Base-by-base conservation (phyloP, 805 yeast species). In the Candida dajiaensis region DNA sequence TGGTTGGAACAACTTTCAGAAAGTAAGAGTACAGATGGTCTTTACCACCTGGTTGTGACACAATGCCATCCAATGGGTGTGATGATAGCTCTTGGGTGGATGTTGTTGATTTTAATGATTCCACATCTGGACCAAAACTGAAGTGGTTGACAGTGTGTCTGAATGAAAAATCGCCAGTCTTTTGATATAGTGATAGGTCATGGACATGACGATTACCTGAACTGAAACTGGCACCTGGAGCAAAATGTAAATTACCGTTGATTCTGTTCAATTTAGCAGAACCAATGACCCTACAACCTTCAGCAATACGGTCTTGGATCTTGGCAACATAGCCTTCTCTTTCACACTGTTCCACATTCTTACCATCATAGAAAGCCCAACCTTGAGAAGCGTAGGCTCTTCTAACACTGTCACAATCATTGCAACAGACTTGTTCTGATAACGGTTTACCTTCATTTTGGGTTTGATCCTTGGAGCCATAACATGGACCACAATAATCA, bases 301-400 rank as follows among this genome's bases (percentile, higher is more conserved):
- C 96, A 47, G 72, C 61, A 44, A 87, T 68, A 56, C 83, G 74
- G 15, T 72, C 75, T 43, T 70, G 73, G 44, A 90, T 65, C 38
- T 68, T 71, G n/a, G 70, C 59, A 23, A 88, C 95, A 63, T 87
- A 89, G 7, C 96, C 94, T 64, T 89, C 96, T 13, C 70, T 71
- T 62, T 88, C 96, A 74, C 99, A 92, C 67, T 92, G 98, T 51
- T 81, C 88, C 49, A 94, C 80, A 49, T 86, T 81, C 46, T 76
- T 71, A 48, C 98, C 98, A 63, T 92, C 98, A 57, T 70, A 85
- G 66, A 94, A 92, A 3, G 85, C 90, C 98, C 98, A 94, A 31
- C 79, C 82, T 16, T 70, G 74, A 15, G 73, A 74, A 19, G 85
- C 83, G 62, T 92, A 94, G 0, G 97, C 97, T 52, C 72, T 65